Conservation (phyloP, 495 filamentous ascomycete species). For the Aspergillus wentii region DNA sequence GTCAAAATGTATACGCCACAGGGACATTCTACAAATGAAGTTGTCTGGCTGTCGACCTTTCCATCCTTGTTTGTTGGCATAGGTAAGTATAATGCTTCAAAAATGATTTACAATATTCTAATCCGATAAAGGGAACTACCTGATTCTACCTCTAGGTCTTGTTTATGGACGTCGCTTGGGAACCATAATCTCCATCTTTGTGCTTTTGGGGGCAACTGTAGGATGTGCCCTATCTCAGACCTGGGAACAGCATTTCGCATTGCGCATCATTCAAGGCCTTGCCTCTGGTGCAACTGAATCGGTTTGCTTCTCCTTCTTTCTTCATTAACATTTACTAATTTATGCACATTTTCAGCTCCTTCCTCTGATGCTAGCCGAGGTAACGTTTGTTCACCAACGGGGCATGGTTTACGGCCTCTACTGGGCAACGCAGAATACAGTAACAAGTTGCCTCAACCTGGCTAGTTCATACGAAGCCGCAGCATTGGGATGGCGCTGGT, state of each 20-base stretch:
- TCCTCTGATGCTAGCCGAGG: conserved; percentile 28
- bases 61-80: conserved; percentile 29
- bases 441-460: conserved; percentile 24
- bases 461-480: conserved; percentile 28
- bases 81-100: conserved; percentile 9
- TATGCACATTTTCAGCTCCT: conserved; percentile 18
- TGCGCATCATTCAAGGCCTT: conserved; percentile 28
- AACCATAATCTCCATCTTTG: conserved; percentile 16
- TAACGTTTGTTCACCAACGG: conserved; percentile 31
- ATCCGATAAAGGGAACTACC: conserved; percentile 21
- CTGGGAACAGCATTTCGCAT: conserved; percentile 24
- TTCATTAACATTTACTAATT: not conserved
- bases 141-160: conserved; percentile 27
- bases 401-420: conserved; percentile 24
- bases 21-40: conserved; percentile 19
- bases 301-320: conserved; percentile 8
- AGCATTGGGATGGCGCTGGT: conserved; percentile 32
- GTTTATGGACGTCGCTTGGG: conserved; percentile 22
- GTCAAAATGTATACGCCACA: conserved; percentile 22
- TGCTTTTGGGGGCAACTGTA: conserved; percentile 19
- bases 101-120: not conserved
- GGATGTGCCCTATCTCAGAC: conserved; percentile 24
- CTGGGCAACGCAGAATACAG: conserved; percentile 30
- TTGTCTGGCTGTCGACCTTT: conserved; percentile 29
- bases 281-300: conserved; percentile 32